A percentile compares a stretch with the other conserved stretches of the same genome.
These are phyloP conservation scores for Saturnispora zaruensis DNA, from an alignment of 805 yeast species.

Conservation along the genomic window DNA sequence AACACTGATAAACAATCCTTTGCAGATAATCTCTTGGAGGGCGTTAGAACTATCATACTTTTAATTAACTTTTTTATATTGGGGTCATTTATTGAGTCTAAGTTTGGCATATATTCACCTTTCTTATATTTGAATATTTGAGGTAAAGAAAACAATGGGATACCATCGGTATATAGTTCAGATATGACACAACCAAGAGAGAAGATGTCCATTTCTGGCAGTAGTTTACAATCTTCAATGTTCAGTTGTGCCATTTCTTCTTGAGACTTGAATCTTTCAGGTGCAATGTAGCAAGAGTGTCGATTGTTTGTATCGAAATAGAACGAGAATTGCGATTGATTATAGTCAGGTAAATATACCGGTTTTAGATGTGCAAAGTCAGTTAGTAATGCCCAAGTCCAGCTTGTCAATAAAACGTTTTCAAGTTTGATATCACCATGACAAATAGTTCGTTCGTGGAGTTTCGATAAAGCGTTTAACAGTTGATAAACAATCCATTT, in stretches of 20 bases:
- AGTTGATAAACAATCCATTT: conserved; percentile 80
- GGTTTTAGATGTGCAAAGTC: conserved; percentile 90
- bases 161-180: conserved; percentile 79
- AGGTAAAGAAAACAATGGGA: conserved; percentile 77
- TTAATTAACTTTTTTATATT: conserved; percentile 46
- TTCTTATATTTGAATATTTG: conserved; percentile 77
- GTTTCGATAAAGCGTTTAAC: conserved; percentile 47
- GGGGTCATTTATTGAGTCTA: conserved; percentile 45
- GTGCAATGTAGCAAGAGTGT: conserved; percentile 85
- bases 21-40: conserved; percentile 50
- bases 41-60: conserved; percentile 59
- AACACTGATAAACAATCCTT: conserved; percentile 42
- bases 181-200: conserved; percentile 84
- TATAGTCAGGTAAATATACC: conserved; percentile 76
- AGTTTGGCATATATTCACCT: conserved; percentile 56
- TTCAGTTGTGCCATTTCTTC: conserved; percentile 17
- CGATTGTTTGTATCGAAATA: conserved; percentile 87
- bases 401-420: conserved; percentile 75
- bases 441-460: conserved; percentile 53
- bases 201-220: conserved; percentile 72
- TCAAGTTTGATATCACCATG: conserved; percentile 95
- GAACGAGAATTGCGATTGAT: conserved; percentile 86
- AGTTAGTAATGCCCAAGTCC: conserved; percentile 77
- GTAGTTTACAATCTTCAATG: conserved; percentile 28
- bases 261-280: conserved; percentile 63